Conservation (phyloP, 2,329 filamentous ascomycete species). For the Aspergillus cejpii region DNA sequence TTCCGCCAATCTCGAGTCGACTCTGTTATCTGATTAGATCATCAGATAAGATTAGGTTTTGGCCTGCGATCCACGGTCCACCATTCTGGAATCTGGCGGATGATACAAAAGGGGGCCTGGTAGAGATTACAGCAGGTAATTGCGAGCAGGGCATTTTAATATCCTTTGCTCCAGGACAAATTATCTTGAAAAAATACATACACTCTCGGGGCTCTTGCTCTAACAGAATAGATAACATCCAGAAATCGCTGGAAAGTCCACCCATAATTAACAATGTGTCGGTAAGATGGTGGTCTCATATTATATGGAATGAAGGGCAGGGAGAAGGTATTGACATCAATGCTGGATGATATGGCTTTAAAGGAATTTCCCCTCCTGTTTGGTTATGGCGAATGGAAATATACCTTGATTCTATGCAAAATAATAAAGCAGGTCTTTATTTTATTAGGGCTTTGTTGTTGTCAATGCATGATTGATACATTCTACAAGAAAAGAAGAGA, state of each 20-base stretch:
- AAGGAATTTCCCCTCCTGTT: conserved; percentile 45
- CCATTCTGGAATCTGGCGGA: no score
- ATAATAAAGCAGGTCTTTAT: no score
- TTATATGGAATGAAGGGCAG: conserved; percentile 45
- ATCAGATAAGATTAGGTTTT: conserved; percentile 22
- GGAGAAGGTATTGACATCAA: conserved; percentile 30
- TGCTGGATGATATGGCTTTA: conserved; percentile 63
- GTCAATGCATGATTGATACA: no score
- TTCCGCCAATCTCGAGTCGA: conserved; percentile 16
- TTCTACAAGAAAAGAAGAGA: no score
- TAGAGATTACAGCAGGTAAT: conserved; percentile 66
- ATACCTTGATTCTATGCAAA: no score
- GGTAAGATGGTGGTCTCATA: conserved; percentile 64
- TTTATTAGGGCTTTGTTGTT: no score
- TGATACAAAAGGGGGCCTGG: conserved; percentile 60
- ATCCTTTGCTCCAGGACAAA: conserved; percentile 63
- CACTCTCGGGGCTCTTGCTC: conserved; percentile 67
- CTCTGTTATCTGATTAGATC: conserved; percentile 27
- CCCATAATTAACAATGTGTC: conserved; percentile 64
- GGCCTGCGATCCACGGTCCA: neutral
- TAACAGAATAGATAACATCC: no score
- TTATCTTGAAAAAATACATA: conserved; percentile 84
- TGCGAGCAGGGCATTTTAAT: conserved; percentile 56
- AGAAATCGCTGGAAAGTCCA: conserved; percentile 49
- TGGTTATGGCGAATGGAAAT: conserved; percentile 4